Conservation (phyloP, 495 filamentous ascomycete species). For the Beverwykella pulmonaria region DNA sequence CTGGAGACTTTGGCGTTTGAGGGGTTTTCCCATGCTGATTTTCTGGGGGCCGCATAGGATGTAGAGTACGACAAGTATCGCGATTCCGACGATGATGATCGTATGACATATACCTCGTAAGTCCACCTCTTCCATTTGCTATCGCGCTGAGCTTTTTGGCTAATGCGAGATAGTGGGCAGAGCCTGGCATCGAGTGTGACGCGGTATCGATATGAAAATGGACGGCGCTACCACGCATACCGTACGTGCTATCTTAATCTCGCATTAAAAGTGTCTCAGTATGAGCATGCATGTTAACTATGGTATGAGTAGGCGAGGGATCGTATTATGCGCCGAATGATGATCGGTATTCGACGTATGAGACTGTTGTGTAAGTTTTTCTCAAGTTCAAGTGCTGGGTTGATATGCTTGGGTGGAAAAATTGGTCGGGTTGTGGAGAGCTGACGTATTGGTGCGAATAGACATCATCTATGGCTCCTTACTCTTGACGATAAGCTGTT, state of each 20-base stretch:
- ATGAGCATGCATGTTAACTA: neutral
- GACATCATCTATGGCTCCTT: constrained; percentile 41
- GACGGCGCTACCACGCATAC: constrained; percentile 43
- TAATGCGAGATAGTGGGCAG: constrained; percentile 23
- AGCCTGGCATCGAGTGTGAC: constrained; percentile 40
- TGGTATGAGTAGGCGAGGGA: constrained; percentile 29
- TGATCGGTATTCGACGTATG: constrained; percentile 20
- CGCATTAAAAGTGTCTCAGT: neutral
- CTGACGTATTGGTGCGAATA: neutral
- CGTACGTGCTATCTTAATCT: constrained; percentile 15
- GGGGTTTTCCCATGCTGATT: neutral
- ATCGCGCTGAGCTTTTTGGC: neutral
- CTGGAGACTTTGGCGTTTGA: too few species aligned
- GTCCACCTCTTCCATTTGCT: neutral
- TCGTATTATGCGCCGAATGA: constrained; percentile 37
- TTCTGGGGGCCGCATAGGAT: neutral
- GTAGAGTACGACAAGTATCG: constrained; percentile 14
- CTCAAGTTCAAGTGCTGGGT: neutral
- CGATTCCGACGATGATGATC: constrained; percentile 29
- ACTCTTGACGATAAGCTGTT: constrained; percentile 42
- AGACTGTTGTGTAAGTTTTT: constrained; percentile 32
- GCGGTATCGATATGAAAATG: constrained; percentile 43
- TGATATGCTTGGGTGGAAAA: neutral
- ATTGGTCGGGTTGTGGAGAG: too few species aligned
- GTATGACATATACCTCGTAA: constrained; percentile 33